These are phyloP conservation scores for Tritrichomonas musculus DNA, from an alignment of 208 protist species.

Conservation along the genomic window DNA sequence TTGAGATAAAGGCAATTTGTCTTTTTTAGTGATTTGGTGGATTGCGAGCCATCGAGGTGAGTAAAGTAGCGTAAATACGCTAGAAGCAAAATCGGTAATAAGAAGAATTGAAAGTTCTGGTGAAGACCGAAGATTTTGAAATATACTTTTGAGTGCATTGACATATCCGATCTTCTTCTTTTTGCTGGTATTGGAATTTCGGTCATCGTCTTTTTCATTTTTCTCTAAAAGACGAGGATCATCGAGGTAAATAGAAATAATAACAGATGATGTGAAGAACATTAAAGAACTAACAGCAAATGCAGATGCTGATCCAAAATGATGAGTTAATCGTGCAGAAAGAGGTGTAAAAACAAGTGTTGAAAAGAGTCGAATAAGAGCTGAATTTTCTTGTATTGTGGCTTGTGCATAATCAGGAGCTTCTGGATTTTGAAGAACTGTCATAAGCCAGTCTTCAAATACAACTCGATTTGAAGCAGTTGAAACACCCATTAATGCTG, in stretches of 20 bases:
- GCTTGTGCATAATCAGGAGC: not conserved
- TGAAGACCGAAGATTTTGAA: not conserved
- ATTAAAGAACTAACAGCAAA: not conserved
- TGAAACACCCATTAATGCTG: not conserved
- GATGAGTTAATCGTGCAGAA: not conserved
- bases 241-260: not conserved
- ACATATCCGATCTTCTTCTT: not conserved
- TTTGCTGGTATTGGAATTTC: not conserved
- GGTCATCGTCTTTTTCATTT: not conserved
- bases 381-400: slow-evolving; percentile 8
- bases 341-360: not conserved
- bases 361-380: not conserved
- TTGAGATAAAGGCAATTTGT: slow-evolving; percentile 13
- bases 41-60: not conserved
- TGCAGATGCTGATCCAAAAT: not conserved
- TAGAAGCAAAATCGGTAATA: not conserved
- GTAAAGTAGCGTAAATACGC: not conserved
- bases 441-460: slow-evolving; percentile 23
- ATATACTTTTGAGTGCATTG: not conserved
- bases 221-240: not conserved
- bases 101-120: not conserved
- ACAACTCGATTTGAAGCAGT: slow-evolving; percentile 4
- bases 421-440: not conserved
- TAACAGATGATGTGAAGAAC: not conserved
- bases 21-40: not conserved